Conservation (phyloP, 306 rosid genomes). For the Medicago truncatula region DNA sequence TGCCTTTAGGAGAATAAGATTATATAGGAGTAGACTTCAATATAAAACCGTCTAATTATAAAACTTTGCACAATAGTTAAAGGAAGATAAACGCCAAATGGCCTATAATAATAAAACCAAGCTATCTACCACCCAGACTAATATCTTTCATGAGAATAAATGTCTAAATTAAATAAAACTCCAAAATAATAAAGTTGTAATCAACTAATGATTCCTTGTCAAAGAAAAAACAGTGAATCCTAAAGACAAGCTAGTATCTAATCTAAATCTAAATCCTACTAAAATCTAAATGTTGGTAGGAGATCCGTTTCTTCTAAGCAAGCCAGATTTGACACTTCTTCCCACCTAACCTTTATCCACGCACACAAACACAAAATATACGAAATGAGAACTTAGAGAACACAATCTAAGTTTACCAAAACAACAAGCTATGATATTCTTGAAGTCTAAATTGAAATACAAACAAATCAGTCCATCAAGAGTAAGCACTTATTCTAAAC, state of each 20-base stretch:
- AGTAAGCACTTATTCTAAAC: conserved; percentile 7
- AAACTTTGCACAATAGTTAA: not conserved
- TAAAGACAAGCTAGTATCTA: not conserved
- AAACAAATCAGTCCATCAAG: conserved; percentile 4
- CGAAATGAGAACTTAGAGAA: not conserved
- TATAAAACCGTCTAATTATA: not conserved
- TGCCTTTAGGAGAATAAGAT: not conserved
- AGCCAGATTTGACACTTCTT: not conserved
- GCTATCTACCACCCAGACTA: not conserved
- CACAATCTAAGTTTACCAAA: conserved; percentile 3
- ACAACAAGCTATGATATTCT: conserved; percentile 1
- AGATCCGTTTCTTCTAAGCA: not conserved
- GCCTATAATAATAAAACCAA: not conserved
- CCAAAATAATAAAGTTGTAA: not conserved
- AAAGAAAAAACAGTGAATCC: not conserved
- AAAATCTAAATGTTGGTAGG: not conserved
- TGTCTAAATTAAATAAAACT: not conserved
- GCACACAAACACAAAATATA: not conserved
- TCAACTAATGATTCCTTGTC: not conserved
- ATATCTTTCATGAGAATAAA: not conserved
- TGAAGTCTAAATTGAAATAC: not conserved
- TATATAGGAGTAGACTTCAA: not conserved
- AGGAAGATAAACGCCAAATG: not conserved
- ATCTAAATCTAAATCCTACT: not conserved
- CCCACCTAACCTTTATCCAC: not conserved